These are phyloP conservation scores for Epichloe elymi DNA, from an alignment of 2,329 filamentous ascomycete genomes.

Conservation along the genomic window DNA sequence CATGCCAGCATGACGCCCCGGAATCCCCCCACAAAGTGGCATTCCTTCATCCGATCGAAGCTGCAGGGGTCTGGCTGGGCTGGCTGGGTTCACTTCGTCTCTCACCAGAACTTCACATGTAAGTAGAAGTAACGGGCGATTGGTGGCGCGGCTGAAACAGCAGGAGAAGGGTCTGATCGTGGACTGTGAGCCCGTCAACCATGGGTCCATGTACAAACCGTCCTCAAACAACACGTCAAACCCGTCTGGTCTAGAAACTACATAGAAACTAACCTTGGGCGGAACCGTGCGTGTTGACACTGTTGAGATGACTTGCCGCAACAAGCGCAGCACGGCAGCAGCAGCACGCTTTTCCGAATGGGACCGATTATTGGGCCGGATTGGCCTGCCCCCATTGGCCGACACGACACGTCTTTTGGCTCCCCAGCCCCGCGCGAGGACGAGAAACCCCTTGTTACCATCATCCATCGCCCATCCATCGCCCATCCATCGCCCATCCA, in stretches of 20 bases:
- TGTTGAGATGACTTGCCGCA: background rate
- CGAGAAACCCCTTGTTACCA: background rate
- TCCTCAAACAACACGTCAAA: background rate
- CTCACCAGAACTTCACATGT: too few relatives aligned
- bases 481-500: too few relatives aligned
- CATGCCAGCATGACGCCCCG: background rate
- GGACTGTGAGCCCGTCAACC: too few relatives aligned
- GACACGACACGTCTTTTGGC: background rate
- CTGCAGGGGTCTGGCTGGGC: too few relatives aligned
- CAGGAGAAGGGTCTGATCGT: background rate
- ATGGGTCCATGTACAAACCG: too few relatives aligned
- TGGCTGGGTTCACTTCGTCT: too few relatives aligned
- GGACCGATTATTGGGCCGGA: background rate
- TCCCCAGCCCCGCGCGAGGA: background rate
- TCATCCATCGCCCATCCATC: background rate
- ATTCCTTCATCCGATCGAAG: background rate
- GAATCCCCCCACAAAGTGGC: constrained; percentile 1
- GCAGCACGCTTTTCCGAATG: background rate
- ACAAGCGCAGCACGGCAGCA: too few relatives aligned
- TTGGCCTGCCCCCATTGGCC: background rate
- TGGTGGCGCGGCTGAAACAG: background rate
- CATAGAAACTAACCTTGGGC: too few relatives aligned
- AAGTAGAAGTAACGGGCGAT: background rate
- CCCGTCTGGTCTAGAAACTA: too few relatives aligned
- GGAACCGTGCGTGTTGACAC: too few relatives aligned